Evolutionary conservation across 148 eudicot species (phyloP), one percentile per base, ranked within the genome.

Genomic region (Tetragonia tetragonoides): DNA sequence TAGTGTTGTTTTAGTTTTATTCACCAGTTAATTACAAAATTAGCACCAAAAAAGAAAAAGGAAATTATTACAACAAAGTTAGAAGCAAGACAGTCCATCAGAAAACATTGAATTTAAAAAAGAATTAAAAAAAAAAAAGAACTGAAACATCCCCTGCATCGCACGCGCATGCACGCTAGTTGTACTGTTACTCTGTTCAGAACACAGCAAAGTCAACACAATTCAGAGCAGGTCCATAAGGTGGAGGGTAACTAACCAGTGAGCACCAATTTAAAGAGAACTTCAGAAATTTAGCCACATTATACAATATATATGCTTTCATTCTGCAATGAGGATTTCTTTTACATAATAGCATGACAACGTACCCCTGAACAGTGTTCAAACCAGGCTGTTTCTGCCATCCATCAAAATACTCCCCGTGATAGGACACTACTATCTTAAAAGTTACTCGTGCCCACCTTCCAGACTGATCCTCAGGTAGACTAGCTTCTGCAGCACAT

Each of bases 311-410:
- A 16, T 60, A 18, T 59, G 6, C 15, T 44, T 66, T 57, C 72
- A 39, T 72, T 38, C 71, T 62, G 15, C 21, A 38, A 6, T 42
- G 10, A 47, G 42, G 41, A 71, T n/a, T 10, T 18, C 34, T 7
- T 12, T 66, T 34, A 28, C 47, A 73, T 74, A 75, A 15, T 15
- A 24, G 18, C 49, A 77, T n/a, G n/a, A 70, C 1, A 66, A 79
- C 79, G 66, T 87, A 94, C 98, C 90, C 90, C 81, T 95, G 99
- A 80, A 95, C 96, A 20, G 97, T 89, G 79, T 91, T 88, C 54
- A 95, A 79, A 56, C 88, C 92, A 81, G 97, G 97, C 84, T 95
- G 99, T 84, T 89, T 95, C 92, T 95, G 99, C 99, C 99, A 95
- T 49, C 99, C 99, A 83, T 95, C 97, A 83, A 91, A 95, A 64